A percentile compares a stretch with the other conserved stretches of the same genome.
phyloP scores from a whole-genome alignment of 768 basidiomycete genomes.

The Cantharellus anzutake region DNA sequence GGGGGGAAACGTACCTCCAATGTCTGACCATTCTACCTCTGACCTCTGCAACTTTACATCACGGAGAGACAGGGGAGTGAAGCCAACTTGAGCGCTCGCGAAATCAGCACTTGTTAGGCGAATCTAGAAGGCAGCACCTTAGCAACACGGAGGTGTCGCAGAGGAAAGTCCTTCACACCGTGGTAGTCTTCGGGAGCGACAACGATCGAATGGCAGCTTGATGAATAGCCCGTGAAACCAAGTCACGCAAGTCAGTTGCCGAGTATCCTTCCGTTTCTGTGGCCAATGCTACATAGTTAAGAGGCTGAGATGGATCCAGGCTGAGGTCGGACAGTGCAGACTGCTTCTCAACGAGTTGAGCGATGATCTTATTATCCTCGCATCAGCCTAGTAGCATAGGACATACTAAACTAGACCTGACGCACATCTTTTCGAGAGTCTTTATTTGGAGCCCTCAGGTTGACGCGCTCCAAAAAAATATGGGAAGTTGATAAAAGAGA shows the following conservation, averaged over 20 bases:
- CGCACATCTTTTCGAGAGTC: slow-evolving; percentile 65
- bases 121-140: no score
- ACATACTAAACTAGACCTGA: neutral
- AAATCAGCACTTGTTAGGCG: slow-evolving; percentile 35
- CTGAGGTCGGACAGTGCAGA: slow-evolving; percentile 29
- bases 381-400: neutral
- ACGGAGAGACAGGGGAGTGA: slow-evolving; percentile 70
- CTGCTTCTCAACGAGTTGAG: slow-evolving; percentile 24
- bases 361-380: slow-evolving; percentile 3
- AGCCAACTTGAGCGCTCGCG: slow-evolving; percentile 56
- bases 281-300: slow-evolving; percentile 64
- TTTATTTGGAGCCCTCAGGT: slow-evolving; percentile 58
- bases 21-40: slow-evolving; percentile 75
- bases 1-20: slow-evolving; percentile 45
- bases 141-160: neutral
- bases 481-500: slow-evolving; percentile 53
- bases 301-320: slow-evolving; percentile 26
- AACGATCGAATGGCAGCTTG: slow-evolving; percentile 51
- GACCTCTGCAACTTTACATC: slow-evolving; percentile 82
- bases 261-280: slow-evolving; percentile 86
- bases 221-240: slow-evolving; percentile 66
- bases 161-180: neutral
- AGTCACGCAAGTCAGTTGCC: slow-evolving; percentile 66
- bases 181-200: slow-evolving; percentile 9
- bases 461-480: slow-evolving; percentile 57